A percentile compares a stretch with the other conserved stretches of the same genome.
These are phyloP conservation scores for Sutorius australiensis DNA, from an alignment of 768 basidiomycete genomes.

Conservation along the genomic window DNA sequence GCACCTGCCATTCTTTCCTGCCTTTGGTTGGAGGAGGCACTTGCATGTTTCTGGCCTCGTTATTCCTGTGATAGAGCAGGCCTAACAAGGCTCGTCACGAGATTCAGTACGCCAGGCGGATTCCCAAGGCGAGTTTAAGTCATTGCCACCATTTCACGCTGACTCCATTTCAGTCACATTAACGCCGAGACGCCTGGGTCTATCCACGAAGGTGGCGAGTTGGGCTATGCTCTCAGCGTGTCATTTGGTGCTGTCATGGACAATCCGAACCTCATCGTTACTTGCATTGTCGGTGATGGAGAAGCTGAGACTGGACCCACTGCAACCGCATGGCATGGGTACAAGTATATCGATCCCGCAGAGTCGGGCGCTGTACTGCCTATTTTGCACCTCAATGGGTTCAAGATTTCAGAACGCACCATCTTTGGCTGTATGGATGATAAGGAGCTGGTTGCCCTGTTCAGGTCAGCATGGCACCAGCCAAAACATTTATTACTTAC, in stretches of 20 bases:
- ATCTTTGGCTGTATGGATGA: conserved; percentile 91
- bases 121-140: conserved; percentile 59
- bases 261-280: conserved; percentile 77
- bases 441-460: conserved; percentile 70
- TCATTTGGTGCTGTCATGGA: conserved; percentile 91
- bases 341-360: conserved; percentile 87
- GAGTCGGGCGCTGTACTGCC: conserved; percentile 92
- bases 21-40: conserved; percentile 81
- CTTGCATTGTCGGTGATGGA: conserved; percentile 84
- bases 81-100: conserved; percentile 62
- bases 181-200: conserved; percentile 85
- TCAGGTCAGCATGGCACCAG: conserved; percentile 45
- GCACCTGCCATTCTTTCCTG: conserved; percentile 85
- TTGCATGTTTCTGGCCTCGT: conserved; percentile 53
- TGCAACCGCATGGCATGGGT: conserved; percentile 77
- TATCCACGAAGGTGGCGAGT: conserved; percentile 90
- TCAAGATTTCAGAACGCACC: conserved; percentile 89
- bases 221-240: conserved; percentile 84
- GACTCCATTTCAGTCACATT: conserved; percentile 47
- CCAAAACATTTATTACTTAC: background rate
- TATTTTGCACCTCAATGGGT: conserved; percentile 83
- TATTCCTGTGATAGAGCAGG: conserved; percentile 57
- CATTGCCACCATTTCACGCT: background rate
- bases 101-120: conserved; percentile 80
- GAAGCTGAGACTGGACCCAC: conserved; percentile 83